These are phyloP conservation scores for Phytopythium oedochilum DNA, from an alignment of 352 stramenopile species.

Conservation along the genomic window DNA sequence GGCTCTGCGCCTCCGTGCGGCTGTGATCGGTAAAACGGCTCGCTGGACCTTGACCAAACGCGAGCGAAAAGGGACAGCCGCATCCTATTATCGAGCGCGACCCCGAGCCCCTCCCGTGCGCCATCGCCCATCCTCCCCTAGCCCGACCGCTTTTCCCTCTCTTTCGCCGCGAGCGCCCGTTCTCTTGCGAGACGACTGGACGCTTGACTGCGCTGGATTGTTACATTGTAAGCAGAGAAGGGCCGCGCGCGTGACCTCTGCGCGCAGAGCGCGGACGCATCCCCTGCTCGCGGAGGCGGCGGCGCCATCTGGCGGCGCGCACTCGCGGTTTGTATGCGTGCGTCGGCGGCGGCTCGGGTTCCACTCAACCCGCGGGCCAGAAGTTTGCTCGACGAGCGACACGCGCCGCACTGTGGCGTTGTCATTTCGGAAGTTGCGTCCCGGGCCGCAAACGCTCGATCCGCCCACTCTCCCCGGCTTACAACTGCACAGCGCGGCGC, in stretches of 20 bases:
- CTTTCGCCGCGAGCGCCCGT: not conserved
- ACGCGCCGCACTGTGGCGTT: slow-evolving; percentile 25
- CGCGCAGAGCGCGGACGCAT: slow-evolving; percentile 10
- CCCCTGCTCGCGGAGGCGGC: no score
- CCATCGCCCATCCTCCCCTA: not conserved
- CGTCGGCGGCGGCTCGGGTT: slow-evolving; percentile 11
- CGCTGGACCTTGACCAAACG: no score
- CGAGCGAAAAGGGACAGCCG: not conserved
- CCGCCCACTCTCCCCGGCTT: slow-evolving; percentile 6
- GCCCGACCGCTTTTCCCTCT: not conserved
- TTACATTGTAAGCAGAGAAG: slow-evolving; percentile 28
- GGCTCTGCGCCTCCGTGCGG: no score
- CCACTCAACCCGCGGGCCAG: slow-evolving; percentile 3
- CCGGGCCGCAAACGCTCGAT: slow-evolving; percentile 25
- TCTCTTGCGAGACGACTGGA: slow-evolving; percentile 17
- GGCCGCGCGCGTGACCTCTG: not conserved
- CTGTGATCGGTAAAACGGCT: not conserved
- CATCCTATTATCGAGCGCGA: not conserved
- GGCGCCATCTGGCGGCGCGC: no score
- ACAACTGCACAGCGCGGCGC: slow-evolving; percentile 1
- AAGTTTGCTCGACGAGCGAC: slow-evolving; percentile 30
- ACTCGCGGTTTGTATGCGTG: not conserved
- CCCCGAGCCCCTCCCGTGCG: not conserved
- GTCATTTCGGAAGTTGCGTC: slow-evolving; percentile 59
- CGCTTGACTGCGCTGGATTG: slow-evolving; percentile 30